Evolutionary conservation across 495 filamentous ascomycete genomes (phyloP), one percentile per base, ranked within the genome.

Genomic region (Podospora pseudocomata): DNA sequence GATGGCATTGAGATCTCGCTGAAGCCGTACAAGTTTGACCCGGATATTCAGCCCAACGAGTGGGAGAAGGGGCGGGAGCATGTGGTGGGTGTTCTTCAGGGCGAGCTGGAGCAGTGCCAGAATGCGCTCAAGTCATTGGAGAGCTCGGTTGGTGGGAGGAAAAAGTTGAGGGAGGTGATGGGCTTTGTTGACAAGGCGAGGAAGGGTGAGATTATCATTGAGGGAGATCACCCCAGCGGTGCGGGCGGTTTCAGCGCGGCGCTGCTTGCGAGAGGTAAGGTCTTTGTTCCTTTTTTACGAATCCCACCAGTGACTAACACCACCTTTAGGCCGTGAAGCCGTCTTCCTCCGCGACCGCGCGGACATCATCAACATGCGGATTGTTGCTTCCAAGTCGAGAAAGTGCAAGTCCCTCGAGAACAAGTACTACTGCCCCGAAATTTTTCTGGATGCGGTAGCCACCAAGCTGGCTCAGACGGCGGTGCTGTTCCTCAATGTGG

Each of bases 1-100:
- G 95, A 99, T 75, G 94, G 97, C 76, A 93, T 99, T n/a, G 95
- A 99, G 78, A 97, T 97, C 74, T 98, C 95, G 75, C 94, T 99
- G 82, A 99, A 99, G 76, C 95, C 95, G 2, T 99, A 93, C 82
- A 99, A 98, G 75, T 98, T 90, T 71, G 92, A 97, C 67, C 95
- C 98, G 61, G 95, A 99, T 74, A 88, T 98, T 60, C 91, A 97
- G 70, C 90, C 92, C 23, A 81, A 87, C 5, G 96, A 98, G 76
- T 99, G 95, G 95, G 78, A 82, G 5, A 87, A 90, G 67, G 93
- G 92, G 0, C 81, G 93, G 67, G 92, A 95, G 19, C 93, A 93
- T 71, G 87, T 92, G 44, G 84, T 86, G 66, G 86, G 83, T 13
- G 86, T 93, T 0, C 78, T 99, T 15, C 96, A 94, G 76, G 86